Percentiles rank a stretch among this genome's conserved stretches.
Conservation (phyloP, 1,139 yeast species). For the Pneumocystis oryctolagi region DNA sequence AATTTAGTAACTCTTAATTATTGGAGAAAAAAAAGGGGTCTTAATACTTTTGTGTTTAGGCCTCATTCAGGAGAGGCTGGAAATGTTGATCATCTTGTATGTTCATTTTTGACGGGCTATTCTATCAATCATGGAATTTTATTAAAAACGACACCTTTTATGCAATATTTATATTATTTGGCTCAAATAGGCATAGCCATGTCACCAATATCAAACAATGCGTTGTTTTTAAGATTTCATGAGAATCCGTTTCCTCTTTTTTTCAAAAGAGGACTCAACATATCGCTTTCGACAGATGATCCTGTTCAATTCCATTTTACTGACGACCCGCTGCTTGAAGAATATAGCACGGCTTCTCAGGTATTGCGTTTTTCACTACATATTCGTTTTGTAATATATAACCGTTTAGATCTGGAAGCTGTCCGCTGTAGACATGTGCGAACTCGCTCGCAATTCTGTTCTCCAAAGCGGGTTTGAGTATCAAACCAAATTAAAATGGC, state of each 20-base stretch:
- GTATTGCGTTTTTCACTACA: background rate
- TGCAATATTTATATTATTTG: conserved; percentile 80
- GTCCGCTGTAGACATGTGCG: conserved; percentile 93
- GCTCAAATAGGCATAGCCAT: conserved; percentile 97
- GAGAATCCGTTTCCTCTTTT: conserved; percentile 83
- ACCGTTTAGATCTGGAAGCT: conserved; percentile 61
- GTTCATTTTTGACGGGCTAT: conserved; percentile 79
- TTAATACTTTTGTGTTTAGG: conserved; percentile 77
- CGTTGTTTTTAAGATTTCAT: conserved; percentile 85
- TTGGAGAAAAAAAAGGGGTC: conserved; percentile 58
- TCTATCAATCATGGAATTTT: conserved; percentile 69
- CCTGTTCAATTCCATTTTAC: conserved; percentile 92
- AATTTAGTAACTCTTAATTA: conserved; percentile 74
- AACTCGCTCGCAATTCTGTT: conserved; percentile 69
- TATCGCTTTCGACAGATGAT: conserved; percentile 84
- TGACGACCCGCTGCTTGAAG: conserved; percentile 94
- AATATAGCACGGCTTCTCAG: conserved; percentile 94
- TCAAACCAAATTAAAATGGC: conserved; percentile 75
- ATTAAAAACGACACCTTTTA: conserved; percentile 80
- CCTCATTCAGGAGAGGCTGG: conserved; percentile 99
- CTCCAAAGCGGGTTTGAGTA: conserved; percentile 86
- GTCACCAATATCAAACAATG: conserved; percentile 96
- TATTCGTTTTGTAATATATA: background rate
- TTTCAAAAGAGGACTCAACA: conserved; percentile 84
- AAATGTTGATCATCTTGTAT: conserved; percentile 88